These are phyloP conservation scores for Chalciporus chontae DNA, from an alignment of 768 basidiomycete genomes.

Conservation along the genomic window DNA sequence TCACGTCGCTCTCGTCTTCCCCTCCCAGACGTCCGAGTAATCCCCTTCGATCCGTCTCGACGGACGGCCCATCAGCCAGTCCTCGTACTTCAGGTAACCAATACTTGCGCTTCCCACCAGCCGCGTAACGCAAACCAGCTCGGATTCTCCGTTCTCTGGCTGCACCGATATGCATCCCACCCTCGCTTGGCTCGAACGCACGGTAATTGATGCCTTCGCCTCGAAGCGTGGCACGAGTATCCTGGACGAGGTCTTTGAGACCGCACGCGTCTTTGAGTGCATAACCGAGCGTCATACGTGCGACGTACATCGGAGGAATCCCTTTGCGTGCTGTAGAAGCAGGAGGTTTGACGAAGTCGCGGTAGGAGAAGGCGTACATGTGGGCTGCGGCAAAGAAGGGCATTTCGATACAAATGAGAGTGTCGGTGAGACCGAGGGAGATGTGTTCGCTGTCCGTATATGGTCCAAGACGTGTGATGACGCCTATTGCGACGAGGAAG, in stretches of 20 bases:
- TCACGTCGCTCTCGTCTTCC: constrained; percentile 50
- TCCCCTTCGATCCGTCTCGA: constrained; percentile 40
- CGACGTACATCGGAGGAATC: constrained; percentile 54
- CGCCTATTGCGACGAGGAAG: constrained; percentile 78
- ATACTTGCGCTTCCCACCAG: constrained; percentile 91
- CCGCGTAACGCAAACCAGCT: constrained; percentile 87
- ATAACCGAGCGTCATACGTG: constrained; percentile 85
- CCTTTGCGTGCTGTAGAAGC: constrained; percentile 15
- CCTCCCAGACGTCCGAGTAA: constrained; percentile 19
- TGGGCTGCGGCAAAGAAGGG: constrained; percentile 95
- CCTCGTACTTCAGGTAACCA: constrained; percentile 77
- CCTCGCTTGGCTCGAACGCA: constrained; percentile 94
- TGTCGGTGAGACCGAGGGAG: constrained; percentile 85
- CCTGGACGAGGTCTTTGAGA: constrained; percentile 80
- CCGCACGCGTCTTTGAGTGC: constrained; percentile 90
- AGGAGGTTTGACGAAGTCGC: constrained; percentile 68
- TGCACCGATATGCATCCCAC: constrained; percentile 84
- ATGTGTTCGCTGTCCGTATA: constrained; percentile 89
- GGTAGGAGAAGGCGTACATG: constrained; percentile 90
- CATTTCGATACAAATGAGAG: constrained; percentile 95
- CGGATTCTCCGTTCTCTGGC: constrained; percentile 84
- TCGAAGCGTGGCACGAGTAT: constrained; percentile 74
- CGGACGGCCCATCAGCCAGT: constrained; percentile 36
- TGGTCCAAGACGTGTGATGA: constrained; percentile 76
- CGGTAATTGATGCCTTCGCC: constrained; percentile 95